Evolutionary conservation across 345 rosid species (phyloP).

Genomic region (Excoecaria cochinchinensis): DNA sequence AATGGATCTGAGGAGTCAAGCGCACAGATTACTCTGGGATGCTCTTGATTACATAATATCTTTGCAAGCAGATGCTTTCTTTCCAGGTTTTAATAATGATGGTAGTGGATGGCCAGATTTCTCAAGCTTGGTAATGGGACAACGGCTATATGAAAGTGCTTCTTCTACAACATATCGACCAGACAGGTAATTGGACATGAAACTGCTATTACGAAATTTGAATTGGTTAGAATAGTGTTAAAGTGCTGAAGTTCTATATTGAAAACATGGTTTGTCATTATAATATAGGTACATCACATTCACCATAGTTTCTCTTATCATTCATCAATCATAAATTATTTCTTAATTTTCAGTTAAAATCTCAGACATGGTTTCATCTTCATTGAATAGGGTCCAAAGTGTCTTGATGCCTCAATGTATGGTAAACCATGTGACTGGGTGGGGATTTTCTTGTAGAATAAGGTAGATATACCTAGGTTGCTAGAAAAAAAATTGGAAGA

Average conservation of each 20-base stretch:
- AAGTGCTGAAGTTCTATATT: neutral
- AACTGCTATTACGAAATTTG: conserved; percentile 1
- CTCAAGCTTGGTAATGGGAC: conserved; percentile 96
- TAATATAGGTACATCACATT: neutral
- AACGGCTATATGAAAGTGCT: conserved; percentile 85
- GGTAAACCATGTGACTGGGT: neutral
- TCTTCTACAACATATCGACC: conserved; percentile 83
- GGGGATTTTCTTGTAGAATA: neutral
- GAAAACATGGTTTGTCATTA: neutral
- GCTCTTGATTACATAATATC: conserved; percentile 92
- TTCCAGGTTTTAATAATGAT: conserved; percentile 84
- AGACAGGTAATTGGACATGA: conserved; percentile 56
- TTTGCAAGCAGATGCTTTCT: conserved; percentile 87
- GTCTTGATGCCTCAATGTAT: neutral
- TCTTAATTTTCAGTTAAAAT: neutral
- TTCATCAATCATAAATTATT: neutral
- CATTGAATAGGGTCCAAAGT: neutral
- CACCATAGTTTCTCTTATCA: too few species aligned
- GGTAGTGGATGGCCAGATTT: conserved; percentile 93
- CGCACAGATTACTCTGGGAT: conserved; percentile 90
- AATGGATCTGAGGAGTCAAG: conserved; percentile 74
- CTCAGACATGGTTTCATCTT: neutral
- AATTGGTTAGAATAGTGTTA: neutral
- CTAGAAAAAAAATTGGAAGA: too few species aligned
- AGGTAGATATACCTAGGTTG: neutral